Conservation (phyloP, 1,284 basidiomycete species). For the Ganoderma resinaceum region DNA sequence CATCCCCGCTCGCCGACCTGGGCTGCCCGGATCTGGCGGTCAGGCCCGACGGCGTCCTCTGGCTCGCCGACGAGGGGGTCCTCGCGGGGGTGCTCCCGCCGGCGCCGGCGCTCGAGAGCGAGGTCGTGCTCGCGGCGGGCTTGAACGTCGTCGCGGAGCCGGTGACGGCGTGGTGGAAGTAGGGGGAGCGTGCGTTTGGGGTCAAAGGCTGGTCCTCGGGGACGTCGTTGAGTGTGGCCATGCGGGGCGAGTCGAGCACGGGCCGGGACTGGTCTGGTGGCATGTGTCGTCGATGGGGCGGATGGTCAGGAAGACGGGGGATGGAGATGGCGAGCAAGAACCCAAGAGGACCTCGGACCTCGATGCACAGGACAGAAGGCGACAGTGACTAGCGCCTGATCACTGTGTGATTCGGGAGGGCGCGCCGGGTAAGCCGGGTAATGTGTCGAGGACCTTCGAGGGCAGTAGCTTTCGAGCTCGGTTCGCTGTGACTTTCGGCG, state of each 20-base stretch:
- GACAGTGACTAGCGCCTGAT: neutral
- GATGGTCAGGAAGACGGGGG: constrained; percentile 4
- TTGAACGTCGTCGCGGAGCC: constrained; percentile 42
- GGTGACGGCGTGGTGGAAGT: constrained; percentile 40
- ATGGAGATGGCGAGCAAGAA: constrained; percentile 10
- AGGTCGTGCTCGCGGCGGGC: constrained; percentile 39
- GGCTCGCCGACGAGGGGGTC: constrained; percentile 26
- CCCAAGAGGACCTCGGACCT: neutral
- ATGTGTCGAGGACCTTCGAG: neutral
- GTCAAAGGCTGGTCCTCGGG: constrained; percentile 47
- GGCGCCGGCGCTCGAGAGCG: constrained; percentile 33
- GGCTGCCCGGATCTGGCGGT: constrained; percentile 7
- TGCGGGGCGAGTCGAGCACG: constrained; percentile 34
- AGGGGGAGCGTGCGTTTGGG: constrained; percentile 39
- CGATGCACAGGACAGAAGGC: neutral
- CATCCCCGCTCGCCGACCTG: constrained; percentile 28
- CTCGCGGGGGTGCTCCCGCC: constrained; percentile 27
- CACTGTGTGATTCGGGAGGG: neutral
- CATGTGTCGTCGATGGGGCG: constrained; percentile 20
- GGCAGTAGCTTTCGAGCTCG: neutral
- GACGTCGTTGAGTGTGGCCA: constrained; percentile 46
- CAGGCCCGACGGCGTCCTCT: constrained; percentile 29
- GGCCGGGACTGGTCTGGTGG: constrained; percentile 7
- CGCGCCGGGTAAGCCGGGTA: neutral
- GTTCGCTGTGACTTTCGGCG: neutral